phyloP scores from a whole-genome alignment of 805 yeast genomes.

The Candida vartiovaarae region DNA sequence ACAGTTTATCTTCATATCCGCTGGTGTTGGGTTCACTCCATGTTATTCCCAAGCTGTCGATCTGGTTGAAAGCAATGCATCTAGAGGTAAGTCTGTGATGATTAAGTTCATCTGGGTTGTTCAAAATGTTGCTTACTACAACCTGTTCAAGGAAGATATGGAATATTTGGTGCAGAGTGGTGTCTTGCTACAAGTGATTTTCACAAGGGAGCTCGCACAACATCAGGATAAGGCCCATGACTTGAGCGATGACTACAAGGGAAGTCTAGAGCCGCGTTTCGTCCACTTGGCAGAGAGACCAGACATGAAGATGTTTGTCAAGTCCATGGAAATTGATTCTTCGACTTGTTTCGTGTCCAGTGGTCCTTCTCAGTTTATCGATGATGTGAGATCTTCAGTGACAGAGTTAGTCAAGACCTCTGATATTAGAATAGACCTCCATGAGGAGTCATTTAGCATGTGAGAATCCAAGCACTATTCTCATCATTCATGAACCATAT shows the following conservation, averaged over 20 bases:
- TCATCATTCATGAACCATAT: no score
- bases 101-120: constrained; percentile 59
- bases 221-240: not conserved
- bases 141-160: constrained; percentile 42
- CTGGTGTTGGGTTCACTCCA: constrained; percentile 50
- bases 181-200: constrained; percentile 12
- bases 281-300: constrained; percentile 11
- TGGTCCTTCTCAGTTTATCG: constrained; percentile 57
- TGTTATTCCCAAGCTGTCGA: constrained; percentile 35
- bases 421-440: constrained; percentile 24
- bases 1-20: constrained; percentile 36
- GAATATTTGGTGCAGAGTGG: constrained; percentile 24
- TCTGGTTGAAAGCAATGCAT: constrained; percentile 14
- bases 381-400: constrained; percentile 44
- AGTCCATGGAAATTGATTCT: constrained; percentile 24
- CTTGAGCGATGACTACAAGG: not conserved
- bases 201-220: constrained; percentile 11
- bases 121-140: constrained; percentile 40
- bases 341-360: constrained; percentile 49
- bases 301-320: constrained; percentile 6
- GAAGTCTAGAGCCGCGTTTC: not conserved
- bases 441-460: constrained; percentile 26
- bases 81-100: constrained; percentile 14
- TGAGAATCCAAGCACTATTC: constrained; percentile 1
- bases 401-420: constrained; percentile 29